Evolutionary conservation across 2,329 filamentous ascomycete species (phyloP).

Genomic region (Emergomyces pasteurianus): DNA sequence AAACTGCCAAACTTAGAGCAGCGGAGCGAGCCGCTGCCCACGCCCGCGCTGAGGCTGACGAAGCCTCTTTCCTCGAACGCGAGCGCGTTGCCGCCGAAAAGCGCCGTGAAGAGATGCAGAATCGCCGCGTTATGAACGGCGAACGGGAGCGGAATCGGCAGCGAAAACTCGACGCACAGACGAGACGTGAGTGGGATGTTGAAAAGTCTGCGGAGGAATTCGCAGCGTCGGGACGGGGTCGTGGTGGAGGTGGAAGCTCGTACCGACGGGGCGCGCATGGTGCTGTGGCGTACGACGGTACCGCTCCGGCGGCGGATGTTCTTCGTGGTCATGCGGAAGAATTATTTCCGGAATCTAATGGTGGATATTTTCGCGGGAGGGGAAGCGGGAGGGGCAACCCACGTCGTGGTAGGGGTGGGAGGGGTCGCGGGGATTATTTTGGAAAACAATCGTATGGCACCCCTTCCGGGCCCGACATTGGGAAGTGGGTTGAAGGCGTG

Average conservation of each 20-base stretch:
- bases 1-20: slow-evolving; percentile 50
- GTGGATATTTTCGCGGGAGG: slow-evolving; percentile 9
- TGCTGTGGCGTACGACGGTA: slow-evolving; percentile 31
- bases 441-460: slow-evolving; percentile 11
- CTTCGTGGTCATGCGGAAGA: background rate
- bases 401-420: slow-evolving; percentile 20
- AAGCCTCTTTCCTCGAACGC: slow-evolving; percentile 51
- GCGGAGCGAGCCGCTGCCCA: slow-evolving; percentile 48
- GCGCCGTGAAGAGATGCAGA: slow-evolving; percentile 38
- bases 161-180: slow-evolving; percentile 47
- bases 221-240: slow-evolving; percentile 19
- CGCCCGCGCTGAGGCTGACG: slow-evolving; percentile 55
- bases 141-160: slow-evolving; percentile 50
- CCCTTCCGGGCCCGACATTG: background rate
- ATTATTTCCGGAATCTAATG: background rate
- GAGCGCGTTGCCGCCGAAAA: slow-evolving; percentile 47
- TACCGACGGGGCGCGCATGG: slow-evolving; percentile 42
- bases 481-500: slow-evolving; percentile 1
- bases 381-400: slow-evolving; percentile 9
- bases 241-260: slow-evolving; percentile 31
- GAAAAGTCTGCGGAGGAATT: slow-evolving; percentile 48
- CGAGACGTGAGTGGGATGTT: slow-evolving; percentile 50
- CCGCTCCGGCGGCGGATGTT: slow-evolving; percentile 15
- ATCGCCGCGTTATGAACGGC: slow-evolving; percentile 48
- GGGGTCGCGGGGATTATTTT: slow-evolving; percentile 17